Evolutionary conservation across 441 rosid genomes (phyloP).

Genomic region (Erodium texanum): DNA sequence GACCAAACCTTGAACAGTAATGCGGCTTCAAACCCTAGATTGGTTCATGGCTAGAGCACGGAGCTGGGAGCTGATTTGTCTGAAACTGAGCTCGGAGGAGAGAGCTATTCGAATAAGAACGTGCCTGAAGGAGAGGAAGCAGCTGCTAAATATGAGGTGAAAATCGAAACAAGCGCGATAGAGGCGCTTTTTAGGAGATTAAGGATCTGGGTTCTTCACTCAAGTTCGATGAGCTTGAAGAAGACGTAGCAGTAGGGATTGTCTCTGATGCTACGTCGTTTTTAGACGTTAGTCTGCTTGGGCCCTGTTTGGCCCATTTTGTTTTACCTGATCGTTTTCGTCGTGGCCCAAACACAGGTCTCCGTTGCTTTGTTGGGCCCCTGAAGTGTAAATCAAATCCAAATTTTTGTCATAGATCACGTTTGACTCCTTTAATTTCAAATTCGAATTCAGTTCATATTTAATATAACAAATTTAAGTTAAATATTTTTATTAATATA

Average conservation of each 20-base stretch:
- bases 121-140: not conserved
- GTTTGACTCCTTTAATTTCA: no score
- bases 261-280: not conserved
- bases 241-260: not conserved
- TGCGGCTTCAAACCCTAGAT: conserved; percentile 3
- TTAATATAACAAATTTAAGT: no score
- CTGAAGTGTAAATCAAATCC: no score
- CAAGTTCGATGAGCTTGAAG: not conserved
- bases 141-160: not conserved
- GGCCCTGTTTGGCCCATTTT: not conserved
- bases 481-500: no score
- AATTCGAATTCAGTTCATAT: no score
- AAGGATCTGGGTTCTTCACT: not conserved
- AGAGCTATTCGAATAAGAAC: not conserved
- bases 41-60: conserved; percentile 4
- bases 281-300: not conserved
- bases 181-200: not conserved
- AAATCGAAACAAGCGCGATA: not conserved
- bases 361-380: no score
- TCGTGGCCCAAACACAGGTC: no score
- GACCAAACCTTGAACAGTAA: not conserved
- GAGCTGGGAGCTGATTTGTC: not conserved
- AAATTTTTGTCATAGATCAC: no score
- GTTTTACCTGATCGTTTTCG: no score
- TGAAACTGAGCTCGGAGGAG: not conserved